Evolutionary conservation across 2,329 filamentous ascomycete genomes (phyloP).

Genomic region (Elsinoe perseae): DNA sequence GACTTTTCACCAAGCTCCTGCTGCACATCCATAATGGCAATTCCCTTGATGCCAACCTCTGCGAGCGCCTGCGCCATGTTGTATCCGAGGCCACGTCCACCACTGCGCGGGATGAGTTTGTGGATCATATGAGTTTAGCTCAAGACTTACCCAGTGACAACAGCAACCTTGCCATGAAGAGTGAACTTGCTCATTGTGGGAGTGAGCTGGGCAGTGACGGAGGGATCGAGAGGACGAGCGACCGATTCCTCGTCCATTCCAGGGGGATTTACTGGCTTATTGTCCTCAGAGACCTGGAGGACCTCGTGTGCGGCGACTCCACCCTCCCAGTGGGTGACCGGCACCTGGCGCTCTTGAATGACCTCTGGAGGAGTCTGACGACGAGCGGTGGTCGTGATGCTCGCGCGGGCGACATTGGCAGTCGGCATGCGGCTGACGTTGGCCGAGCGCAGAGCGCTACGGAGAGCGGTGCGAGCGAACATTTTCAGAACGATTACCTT

Average conservation of each 20-base stretch:
- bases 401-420: not conserved
- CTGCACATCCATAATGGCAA: conserved; percentile 71
- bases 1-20: conserved; percentile 64
- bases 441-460: not conserved
- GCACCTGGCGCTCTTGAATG: conserved; percentile 12
- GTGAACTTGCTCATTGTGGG: conserved; percentile 62
- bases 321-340: conserved; percentile 13
- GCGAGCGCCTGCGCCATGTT: conserved; percentile 71
- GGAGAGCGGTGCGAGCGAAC: conserved; percentile 14
- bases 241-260: conserved; percentile 27
- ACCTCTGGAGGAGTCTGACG: conserved; percentile 12
- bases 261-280: conserved; percentile 28
- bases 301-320: conserved; percentile 21
- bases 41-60: conserved; percentile 65
- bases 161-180: conserved; percentile 61
- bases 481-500: conserved; percentile 11
- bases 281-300: conserved; percentile 23
- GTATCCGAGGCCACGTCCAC: conserved; percentile 69
- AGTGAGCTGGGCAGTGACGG: conserved; percentile 47
- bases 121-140: not conserved
- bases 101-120: conserved; percentile 42
- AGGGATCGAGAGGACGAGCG: conserved; percentile 27
- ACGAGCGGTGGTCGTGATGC: conserved; percentile 8
- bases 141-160: conserved; percentile 58
- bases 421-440: not conserved